phyloP scores from a whole-genome alignment of 1,284 basidiomycete genomes.

The Paramarasmius palmivorus region DNA sequence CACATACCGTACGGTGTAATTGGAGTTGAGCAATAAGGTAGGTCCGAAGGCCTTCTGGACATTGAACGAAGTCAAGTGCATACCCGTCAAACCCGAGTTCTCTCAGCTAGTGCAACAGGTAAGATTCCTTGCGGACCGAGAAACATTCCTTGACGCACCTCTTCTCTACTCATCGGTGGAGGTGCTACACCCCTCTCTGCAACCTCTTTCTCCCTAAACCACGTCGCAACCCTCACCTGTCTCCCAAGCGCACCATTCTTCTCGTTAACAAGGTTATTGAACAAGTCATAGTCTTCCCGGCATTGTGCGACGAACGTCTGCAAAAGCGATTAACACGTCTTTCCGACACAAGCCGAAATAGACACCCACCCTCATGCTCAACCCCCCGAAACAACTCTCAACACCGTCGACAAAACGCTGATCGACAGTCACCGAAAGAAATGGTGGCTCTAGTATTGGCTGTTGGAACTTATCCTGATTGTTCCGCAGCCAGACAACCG shows the following conservation, averaged over 20 bases:
- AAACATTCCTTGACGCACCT: slow-evolving; percentile 44
- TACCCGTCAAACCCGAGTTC: slow-evolving; percentile 79
- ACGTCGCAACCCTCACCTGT: slow-evolving; percentile 59
- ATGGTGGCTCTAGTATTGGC: slow-evolving; percentile 84
- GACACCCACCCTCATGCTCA: slow-evolving; percentile 60
- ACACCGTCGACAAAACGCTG: slow-evolving; percentile 65
- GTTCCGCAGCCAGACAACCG: slow-evolving; percentile 76
- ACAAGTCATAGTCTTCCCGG: slow-evolving; percentile 76
- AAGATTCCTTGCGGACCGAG: too few species aligned
- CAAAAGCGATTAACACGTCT: not conserved
- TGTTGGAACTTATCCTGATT: slow-evolving; percentile 73
- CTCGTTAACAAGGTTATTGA: slow-evolving; percentile 72
- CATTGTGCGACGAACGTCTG: slow-evolving; percentile 89
- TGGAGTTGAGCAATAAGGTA: slow-evolving; percentile 63
- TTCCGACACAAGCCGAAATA: not conserved
- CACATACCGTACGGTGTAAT: slow-evolving; percentile 71
- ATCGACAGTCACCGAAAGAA: slow-evolving; percentile 73
- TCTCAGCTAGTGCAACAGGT: slow-evolving; percentile 48
- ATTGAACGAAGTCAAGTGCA: slow-evolving; percentile 76
- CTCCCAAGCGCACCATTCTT: slow-evolving; percentile 50
- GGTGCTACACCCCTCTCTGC: slow-evolving; percentile 27
- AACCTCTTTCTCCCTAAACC: slow-evolving; percentile 52
- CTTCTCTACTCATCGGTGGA: slow-evolving; percentile 56
- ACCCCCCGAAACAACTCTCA: slow-evolving; percentile 71
- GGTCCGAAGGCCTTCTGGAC: slow-evolving; percentile 63